phyloP scores from a whole-genome alignment of 23 red algal species.

The Cyanidiococcus yangmingshanensis region DNA sequence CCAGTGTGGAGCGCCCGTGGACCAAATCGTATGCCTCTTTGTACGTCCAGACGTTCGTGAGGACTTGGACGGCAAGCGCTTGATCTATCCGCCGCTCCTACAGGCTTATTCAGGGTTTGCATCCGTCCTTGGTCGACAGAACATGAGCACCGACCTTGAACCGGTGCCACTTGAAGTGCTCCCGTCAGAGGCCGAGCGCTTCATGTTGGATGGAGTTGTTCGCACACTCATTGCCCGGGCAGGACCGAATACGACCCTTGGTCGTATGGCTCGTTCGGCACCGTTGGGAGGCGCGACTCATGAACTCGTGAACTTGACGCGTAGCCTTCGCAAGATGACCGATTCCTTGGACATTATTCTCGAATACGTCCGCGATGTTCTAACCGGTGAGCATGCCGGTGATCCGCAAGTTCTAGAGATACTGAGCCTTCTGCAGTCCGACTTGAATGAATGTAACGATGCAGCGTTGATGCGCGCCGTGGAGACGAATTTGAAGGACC shows the following conservation, averaged over 20 bases:
- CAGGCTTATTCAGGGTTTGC: background rate
- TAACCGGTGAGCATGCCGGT: background rate
- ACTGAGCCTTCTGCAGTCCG: background rate
- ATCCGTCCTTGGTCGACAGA: conserved; percentile 3
- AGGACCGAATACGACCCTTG: background rate
- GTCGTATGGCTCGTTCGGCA: background rate
- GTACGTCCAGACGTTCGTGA: background rate
- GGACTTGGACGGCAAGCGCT: background rate
- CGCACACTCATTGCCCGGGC: background rate
- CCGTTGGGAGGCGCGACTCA: background rate
- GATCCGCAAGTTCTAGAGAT: background rate
- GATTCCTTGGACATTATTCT: conserved; percentile 9
- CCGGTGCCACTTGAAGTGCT: background rate
- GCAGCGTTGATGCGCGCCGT: background rate
- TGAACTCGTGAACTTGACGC: background rate
- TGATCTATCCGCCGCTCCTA: background rate
- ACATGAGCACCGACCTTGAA: conserved; percentile 7
- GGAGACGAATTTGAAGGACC: conserved; percentile 3
- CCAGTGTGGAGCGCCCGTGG: background rate
- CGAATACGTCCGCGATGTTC: conserved; percentile 3
- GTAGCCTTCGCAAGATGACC: background rate
- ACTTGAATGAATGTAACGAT: background rate
- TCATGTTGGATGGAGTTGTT: background rate
- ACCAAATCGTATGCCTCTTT: background rate
- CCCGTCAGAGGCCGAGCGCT: background rate